phyloP scores from a whole-genome alignment of 805 yeast genomes.

The Komagataella pastoris region DNA sequence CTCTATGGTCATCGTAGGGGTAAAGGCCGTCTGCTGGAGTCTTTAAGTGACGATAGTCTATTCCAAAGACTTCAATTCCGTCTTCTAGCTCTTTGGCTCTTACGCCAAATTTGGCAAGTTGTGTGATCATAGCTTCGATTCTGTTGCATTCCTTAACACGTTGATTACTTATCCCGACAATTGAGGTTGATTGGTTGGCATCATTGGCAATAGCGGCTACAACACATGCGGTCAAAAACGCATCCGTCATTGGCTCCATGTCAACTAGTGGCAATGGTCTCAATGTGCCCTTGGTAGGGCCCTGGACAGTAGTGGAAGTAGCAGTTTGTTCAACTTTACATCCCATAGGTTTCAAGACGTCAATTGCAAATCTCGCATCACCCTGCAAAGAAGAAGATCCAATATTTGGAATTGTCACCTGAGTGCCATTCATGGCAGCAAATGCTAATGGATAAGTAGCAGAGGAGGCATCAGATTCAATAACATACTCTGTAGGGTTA shows the following conservation, averaged over 20 bases:
- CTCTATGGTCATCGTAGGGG: constrained; percentile 93
- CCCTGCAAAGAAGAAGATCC: constrained; percentile 91
- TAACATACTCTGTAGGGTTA: constrained; percentile 75
- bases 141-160: constrained; percentile 96
- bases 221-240: constrained; percentile 91
- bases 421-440: constrained; percentile 92
- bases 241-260: constrained; percentile 99
- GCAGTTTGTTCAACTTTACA: constrained; percentile 75
- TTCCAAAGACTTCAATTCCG: constrained; percentile 81
- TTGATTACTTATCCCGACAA: constrained; percentile 95
- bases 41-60: constrained; percentile 32
- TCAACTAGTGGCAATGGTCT: constrained; percentile 67
- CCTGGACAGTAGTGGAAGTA: constrained; percentile 82
- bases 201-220: constrained; percentile 85
- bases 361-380: constrained; percentile 92
- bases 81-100: constrained; percentile 75
- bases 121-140: constrained; percentile 86
- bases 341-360: constrained; percentile 91
- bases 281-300: constrained; percentile 62
- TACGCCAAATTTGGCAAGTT: constrained; percentile 86
- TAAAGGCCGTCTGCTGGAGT: constrained; percentile 54
- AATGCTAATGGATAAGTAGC: constrained; percentile 97
- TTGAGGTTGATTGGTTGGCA: constrained; percentile 49
- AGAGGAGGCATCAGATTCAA: constrained; percentile 95
- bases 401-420: constrained; percentile 88